Conservation (phyloP, 768 basidiomycete genomes). For the Ramaria rubella region DNA sequence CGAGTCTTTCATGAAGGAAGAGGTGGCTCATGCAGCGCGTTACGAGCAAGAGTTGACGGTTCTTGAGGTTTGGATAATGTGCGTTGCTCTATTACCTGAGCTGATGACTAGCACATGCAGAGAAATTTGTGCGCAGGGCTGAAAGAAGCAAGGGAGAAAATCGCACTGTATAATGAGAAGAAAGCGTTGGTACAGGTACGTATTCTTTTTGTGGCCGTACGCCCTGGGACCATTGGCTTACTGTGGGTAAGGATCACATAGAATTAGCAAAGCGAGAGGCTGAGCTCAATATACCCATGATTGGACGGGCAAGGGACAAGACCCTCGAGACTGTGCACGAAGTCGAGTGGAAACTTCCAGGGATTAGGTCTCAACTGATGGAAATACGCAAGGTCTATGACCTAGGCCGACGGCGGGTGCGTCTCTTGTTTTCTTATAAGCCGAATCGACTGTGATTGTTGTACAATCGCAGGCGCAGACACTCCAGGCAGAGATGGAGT, state of each 20-base stretch:
- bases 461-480: background rate
- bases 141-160: background rate
- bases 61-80: background rate
- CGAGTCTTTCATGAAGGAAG: conserved; percentile 1
- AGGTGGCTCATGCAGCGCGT: conserved; percentile 6
- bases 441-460: background rate
- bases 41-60: background rate
- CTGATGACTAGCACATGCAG: background rate
- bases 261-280: background rate
- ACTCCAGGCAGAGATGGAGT: conserved; percentile 5
- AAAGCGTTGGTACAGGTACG: background rate
- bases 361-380: background rate
- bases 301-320: background rate
- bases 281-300: background rate
- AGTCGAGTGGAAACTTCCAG: conserved; percentile 8
- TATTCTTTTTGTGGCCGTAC: background rate
- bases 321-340: conserved; percentile 2
- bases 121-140: background rate
- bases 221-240: background rate
- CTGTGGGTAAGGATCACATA: background rate
- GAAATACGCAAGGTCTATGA: conserved; percentile 3
- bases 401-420: conserved; percentile 3
- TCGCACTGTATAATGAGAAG: conserved; percentile 3
- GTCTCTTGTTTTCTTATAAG: background rate
- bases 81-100: background rate